These are phyloP conservation scores for Tetrahymena malaccensis DNA, from an alignment of 73 alveolate genomes.

Conservation along the genomic window DNA sequence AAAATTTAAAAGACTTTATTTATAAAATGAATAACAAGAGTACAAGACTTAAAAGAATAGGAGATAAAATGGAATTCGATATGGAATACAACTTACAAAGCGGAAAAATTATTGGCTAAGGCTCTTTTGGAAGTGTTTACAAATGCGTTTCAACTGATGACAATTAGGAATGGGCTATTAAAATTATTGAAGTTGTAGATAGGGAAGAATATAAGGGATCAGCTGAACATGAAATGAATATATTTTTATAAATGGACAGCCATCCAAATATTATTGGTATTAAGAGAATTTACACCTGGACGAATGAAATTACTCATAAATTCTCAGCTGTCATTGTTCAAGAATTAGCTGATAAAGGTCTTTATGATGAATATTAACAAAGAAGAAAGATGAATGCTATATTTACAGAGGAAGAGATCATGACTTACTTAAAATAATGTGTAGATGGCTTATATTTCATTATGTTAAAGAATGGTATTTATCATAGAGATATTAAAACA, in stretches of 20 bases:
- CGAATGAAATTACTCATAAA: neutral
- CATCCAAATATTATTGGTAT: neutral
- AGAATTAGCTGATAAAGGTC: neutral
- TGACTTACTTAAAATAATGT: neutral
- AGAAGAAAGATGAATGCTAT: neutral
- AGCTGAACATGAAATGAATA: neutral
- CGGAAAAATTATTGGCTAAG: neutral
- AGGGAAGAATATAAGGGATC: neutral
- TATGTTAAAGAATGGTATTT: conserved; percentile 3
- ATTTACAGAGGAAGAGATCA: neutral
- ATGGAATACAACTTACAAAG: neutral
- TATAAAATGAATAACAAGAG: neutral
- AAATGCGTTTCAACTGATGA: neutral
- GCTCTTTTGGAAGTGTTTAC: neutral
- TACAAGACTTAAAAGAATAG: neutral
- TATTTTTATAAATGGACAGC: neutral
- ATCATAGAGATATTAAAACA: conserved; percentile 38
- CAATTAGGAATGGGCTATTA: neutral
- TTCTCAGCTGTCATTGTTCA: neutral
- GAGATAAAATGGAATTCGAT: neutral
- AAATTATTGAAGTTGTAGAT: neutral
- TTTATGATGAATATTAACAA: neutral
- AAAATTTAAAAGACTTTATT: neutral
- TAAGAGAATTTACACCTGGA: neutral
- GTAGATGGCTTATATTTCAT: neutral